Evolutionary conservation across 164 flowering plant genomes (phyloP).

Genomic region (Sextonia rubra): DNA sequence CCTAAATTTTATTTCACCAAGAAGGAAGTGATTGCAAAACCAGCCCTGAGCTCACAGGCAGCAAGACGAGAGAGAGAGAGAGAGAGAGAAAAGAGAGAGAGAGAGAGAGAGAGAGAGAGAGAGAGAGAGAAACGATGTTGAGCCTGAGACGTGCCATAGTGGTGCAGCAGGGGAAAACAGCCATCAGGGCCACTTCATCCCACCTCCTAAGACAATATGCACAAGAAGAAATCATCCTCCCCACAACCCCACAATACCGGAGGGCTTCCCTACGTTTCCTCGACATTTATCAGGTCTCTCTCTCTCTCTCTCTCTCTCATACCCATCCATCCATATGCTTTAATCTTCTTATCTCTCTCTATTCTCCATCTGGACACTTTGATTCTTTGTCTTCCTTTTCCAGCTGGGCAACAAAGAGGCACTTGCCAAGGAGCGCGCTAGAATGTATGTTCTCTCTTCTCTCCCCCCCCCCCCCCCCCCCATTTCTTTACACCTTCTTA

Average conservation of each 20-base stretch:
- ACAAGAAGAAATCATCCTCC: not conserved
- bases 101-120: not conserved
- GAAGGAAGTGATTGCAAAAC: too few species aligned
- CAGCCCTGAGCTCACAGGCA: not conserved
- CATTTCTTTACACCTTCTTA: not conserved
- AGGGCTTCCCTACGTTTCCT: conserved; percentile 45
- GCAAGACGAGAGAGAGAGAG: not conserved
- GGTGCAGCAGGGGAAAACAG: not conserved
- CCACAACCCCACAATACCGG: conserved; percentile 1
- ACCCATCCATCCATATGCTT: not conserved
- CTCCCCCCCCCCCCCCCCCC: not conserved
- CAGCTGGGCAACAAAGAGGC: conserved; percentile 71
- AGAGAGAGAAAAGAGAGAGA: not conserved
- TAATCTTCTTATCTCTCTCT: not conserved
- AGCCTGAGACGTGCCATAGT: not conserved
- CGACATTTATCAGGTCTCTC: conserved; percentile 66
- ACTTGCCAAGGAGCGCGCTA: conserved; percentile 75
- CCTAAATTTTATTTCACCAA: too few species aligned
- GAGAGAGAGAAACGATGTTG: not conserved
- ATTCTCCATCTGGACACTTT: not conserved
- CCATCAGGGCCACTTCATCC: not conserved
- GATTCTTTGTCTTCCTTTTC: conserved; percentile 1
- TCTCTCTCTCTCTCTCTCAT: not conserved
- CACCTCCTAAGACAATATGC: not conserved
- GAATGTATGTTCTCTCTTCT: conserved; percentile 51